Evolutionary conservation across 129 eudicot genomes (phyloP).

Genomic region (Artemisia tridentata): DNA sequence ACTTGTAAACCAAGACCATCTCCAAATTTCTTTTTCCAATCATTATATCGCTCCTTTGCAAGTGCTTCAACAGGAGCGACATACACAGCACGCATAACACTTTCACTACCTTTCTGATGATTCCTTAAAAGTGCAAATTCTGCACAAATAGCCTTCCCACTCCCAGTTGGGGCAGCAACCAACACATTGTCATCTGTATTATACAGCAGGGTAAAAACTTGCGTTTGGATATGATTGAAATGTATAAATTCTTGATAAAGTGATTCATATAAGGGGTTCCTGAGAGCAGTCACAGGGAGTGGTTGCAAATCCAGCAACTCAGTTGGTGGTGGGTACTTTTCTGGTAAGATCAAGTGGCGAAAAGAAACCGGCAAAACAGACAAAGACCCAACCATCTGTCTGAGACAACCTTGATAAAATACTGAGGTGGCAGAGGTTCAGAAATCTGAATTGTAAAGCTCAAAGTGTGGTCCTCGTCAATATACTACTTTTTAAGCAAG

Average conservation of each 20-base stretch:
- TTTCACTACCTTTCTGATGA: constrained; percentile 66
- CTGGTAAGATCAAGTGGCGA: constrained; percentile 82
- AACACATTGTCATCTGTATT: constrained; percentile 89
- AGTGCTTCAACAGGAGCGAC: constrained; percentile 94
- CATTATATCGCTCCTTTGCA: constrained; percentile 72
- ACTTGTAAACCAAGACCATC: constrained; percentile 80
- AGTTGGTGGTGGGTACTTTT: constrained; percentile 94
- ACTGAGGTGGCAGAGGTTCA: constrained; percentile 94
- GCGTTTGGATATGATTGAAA: constrained; percentile 94
- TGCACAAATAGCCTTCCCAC: constrained; percentile 96
- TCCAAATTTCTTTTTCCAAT: constrained; percentile 87
- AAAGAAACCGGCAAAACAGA: constrained; percentile 87
- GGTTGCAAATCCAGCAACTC: constrained; percentile 94
- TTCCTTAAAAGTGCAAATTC: constrained; percentile 84
- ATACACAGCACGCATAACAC: constrained; percentile 82
- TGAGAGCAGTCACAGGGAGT: constrained; percentile 82
- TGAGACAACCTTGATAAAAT: constrained; percentile 82
- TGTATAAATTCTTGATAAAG: constrained; percentile 85
- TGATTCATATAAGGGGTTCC: constrained; percentile 83
- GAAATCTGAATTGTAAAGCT: constrained; percentile 82
- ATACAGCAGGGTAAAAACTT: constrained; percentile 84
- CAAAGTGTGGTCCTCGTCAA: constrained; percentile 81
- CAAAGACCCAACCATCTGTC: constrained; percentile 93
- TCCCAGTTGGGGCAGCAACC: constrained; percentile 98
- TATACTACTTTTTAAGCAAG: constrained; percentile 81